Evolutionary conservation across 495 filamentous ascomycete genomes (phyloP).

Genomic region (Xylaria intraflava): DNA sequence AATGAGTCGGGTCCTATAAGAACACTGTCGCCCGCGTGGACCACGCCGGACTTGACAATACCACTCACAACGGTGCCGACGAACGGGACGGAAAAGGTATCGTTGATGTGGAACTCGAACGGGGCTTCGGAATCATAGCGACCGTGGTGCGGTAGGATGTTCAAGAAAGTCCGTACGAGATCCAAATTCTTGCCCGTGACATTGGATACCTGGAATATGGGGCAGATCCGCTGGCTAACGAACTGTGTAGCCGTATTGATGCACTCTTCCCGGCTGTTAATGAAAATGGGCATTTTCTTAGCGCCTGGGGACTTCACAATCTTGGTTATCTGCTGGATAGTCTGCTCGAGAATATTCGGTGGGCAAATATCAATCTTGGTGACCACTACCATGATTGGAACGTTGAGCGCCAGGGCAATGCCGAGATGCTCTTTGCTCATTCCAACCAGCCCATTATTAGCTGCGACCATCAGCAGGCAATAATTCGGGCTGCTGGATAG

Average conservation of each 20-base stretch:
- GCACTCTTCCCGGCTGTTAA: slow-evolving; percentile 84
- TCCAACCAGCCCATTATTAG: slow-evolving; percentile 93
- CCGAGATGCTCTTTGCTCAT: slow-evolving; percentile 98
- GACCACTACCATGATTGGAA: slow-evolving; percentile 95
- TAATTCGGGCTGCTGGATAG: slow-evolving; percentile 95
- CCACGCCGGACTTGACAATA: slow-evolving; percentile 79
- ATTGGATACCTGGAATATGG: slow-evolving; percentile 96
- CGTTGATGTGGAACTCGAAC: slow-evolving; percentile 95
- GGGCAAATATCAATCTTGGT: slow-evolving; percentile 99
- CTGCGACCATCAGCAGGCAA: slow-evolving; percentile 96
- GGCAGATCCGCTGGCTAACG: slow-evolving; percentile 89
- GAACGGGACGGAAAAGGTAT: slow-evolving; percentile 98
- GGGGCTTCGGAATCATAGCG: slow-evolving; percentile 82
- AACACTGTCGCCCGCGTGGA: slow-evolving; percentile 86
- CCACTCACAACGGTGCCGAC: slow-evolving; percentile 94
- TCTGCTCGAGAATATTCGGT: slow-evolving; percentile 90
- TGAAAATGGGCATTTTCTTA: slow-evolving; percentile 94
- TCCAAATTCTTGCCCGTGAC: slow-evolving; percentile 84
- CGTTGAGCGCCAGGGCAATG: slow-evolving; percentile 89
- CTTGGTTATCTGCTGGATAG: slow-evolving; percentile 80
- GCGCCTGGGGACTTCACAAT: slow-evolving; percentile 93
- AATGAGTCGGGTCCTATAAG: slow-evolving; percentile 87
- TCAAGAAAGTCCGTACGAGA: slow-evolving; percentile 80
- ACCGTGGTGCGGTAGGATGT: slow-evolving; percentile 91
- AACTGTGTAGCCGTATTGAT: slow-evolving; percentile 96